Evolutionary conservation across 1,284 basidiomycete species (phyloP).

Genomic region (Ganoderma lucidum): DNA sequence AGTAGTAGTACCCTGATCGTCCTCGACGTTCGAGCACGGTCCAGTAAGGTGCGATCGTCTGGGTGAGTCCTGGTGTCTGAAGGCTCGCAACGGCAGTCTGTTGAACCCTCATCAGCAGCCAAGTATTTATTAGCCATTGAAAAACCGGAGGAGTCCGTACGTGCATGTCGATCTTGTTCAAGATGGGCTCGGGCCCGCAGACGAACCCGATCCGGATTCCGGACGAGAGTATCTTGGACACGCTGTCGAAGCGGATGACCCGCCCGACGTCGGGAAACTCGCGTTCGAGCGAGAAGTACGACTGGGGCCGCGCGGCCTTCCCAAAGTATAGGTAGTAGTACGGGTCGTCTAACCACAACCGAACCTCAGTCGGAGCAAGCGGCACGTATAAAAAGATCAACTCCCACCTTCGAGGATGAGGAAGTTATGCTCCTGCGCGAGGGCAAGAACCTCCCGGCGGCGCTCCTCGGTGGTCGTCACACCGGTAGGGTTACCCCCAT

Average conservation of each 20-base stretch:
- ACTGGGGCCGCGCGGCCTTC: constrained; percentile 66
- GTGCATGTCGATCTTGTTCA: constrained; percentile 80
- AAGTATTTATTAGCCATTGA: too few species aligned
- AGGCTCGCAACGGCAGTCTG: constrained; percentile 80
- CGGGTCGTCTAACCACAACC: constrained; percentile 69
- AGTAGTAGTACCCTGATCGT: constrained; percentile 5
- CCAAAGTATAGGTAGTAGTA: constrained; percentile 83
- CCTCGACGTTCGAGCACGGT: neutral
- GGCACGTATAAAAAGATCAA: too few species aligned
- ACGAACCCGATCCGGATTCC: constrained; percentile 87
- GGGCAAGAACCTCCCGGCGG: constrained; percentile 79
- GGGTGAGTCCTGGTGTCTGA: constrained; percentile 82
- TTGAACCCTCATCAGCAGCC: constrained; percentile 15
- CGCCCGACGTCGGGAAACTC: constrained; percentile 69
- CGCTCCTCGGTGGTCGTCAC: constrained; percentile 78
- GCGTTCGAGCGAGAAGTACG: constrained; percentile 83
- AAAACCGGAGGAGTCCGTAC: constrained; percentile 47
- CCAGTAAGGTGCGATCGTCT: constrained; percentile 63
- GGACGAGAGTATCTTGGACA: constrained; percentile 88
- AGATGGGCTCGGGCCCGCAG: constrained; percentile 78
- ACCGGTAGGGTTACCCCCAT: constrained; percentile 88
- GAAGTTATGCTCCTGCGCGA: constrained; percentile 82
- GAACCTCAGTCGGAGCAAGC: neutral
- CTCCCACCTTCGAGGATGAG: constrained; percentile 82
- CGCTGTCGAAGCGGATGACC: constrained; percentile 87